A percentile compares a stretch with the other conserved stretches of the same genome.
Conservation (phyloP, 2,329 filamentous ascomycete genomes). For the Daldinia sp. region DNA sequence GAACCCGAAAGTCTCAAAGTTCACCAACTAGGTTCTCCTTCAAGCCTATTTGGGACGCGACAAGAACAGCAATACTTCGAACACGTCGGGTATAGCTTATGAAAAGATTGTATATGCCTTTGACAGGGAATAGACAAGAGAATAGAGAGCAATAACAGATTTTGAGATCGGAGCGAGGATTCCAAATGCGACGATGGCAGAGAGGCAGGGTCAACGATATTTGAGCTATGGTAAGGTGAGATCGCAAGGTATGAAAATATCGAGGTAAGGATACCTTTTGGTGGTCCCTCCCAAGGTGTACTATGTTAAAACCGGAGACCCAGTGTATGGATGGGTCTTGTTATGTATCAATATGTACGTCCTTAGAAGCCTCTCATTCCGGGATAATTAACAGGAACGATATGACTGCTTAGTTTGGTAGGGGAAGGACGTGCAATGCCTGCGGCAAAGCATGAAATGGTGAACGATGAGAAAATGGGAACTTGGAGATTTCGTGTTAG, state of each 20-base stretch:
- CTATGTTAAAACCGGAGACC: constrained; percentile 39
- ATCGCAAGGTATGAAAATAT: constrained; percentile 45
- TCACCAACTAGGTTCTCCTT: constrained; percentile 48
- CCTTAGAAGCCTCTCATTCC: constrained; percentile 34
- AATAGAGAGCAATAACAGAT: constrained; percentile 35
- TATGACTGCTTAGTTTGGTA: constrained; percentile 43
- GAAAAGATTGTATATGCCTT: constrained; percentile 32
- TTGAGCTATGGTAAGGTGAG: constrained; percentile 44
- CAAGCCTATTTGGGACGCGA: constrained; percentile 44
- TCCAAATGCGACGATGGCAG: constrained; percentile 41
- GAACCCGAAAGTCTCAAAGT: constrained; percentile 50
- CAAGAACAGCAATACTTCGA: constrained; percentile 37
- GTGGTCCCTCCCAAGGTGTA: constrained; percentile 27
- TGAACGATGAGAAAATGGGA: constrained; percentile 40
- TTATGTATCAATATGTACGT: constrained; percentile 40
- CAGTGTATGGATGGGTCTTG: constrained; percentile 39
- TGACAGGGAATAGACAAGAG: constrained; percentile 41
- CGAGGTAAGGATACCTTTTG: constrained; percentile 43
- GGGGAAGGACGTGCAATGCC: constrained; percentile 43
- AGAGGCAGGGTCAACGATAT: constrained; percentile 46
- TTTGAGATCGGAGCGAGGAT: constrained; percentile 47
- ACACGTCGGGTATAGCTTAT: constrained; percentile 26
- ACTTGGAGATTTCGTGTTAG: constrained; percentile 41
- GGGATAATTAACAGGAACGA: constrained; percentile 43
- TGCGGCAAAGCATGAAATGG: constrained; percentile 43